phyloP scores from a whole-genome alignment of 2,329 filamentous ascomycete species.

The Fusarium coffeatum region DNA sequence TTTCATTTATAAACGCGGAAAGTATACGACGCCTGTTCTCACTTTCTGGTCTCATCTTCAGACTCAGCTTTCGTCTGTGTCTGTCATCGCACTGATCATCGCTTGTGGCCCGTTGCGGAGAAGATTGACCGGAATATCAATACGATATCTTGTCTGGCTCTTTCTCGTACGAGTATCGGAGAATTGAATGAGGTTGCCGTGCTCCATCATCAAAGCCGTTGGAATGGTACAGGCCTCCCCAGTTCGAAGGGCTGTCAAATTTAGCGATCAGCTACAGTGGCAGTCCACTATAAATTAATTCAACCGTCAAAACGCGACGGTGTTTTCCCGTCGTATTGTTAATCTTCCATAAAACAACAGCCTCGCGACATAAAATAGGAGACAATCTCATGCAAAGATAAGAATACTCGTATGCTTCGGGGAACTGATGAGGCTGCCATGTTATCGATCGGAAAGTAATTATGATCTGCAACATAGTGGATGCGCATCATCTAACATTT shows the following conservation, averaged over 20 bases:
- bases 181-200: background rate
- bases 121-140: background rate
- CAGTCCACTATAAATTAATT: background rate
- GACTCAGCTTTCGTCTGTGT: too few species aligned
- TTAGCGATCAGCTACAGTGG: background rate
- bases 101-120: background rate
- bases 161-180: background rate
- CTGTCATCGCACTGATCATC: background rate
- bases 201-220: background rate
- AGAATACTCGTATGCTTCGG: background rate
- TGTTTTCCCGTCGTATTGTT: background rate
- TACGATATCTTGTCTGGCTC: background rate
- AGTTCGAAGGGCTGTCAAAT: background rate
- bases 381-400: too few species aligned
- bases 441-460: constrained; percentile 1
- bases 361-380: background rate
- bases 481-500: background rate
- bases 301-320: background rate
- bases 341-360: background rate
- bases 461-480: constrained; percentile 21
- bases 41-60: background rate
- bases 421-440: background rate
- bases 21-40: background rate
- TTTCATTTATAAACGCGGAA: background rate
- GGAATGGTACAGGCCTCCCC: too few species aligned